These are phyloP conservation scores for Diaporthe helianthi DNA, from an alignment of 2,329 filamentous ascomycete genomes.

Conservation along the genomic window DNA sequence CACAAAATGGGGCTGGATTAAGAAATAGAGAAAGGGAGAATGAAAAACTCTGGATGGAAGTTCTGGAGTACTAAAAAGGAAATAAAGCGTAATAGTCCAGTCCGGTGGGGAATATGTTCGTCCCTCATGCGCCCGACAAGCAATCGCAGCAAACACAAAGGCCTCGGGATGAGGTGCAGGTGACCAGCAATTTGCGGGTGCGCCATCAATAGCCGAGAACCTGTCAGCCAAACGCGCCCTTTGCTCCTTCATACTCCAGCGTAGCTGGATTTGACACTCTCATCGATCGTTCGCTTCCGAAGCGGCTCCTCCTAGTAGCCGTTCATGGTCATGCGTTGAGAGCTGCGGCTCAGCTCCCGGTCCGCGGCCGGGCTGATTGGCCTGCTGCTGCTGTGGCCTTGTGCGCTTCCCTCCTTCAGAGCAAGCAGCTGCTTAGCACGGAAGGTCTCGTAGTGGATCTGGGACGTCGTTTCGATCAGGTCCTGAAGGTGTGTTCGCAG, in stretches of 20 bases:
- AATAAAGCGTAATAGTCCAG: constrained; percentile 50
- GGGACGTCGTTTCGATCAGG: constrained; percentile 97
- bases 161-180: constrained; percentile 41
- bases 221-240: constrained; percentile 25
- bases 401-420: constrained; percentile 96
- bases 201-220: constrained; percentile 25
- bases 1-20: constrained; percentile 40
- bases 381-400: constrained; percentile 82
- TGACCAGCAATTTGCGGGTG: constrained; percentile 38
- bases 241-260: constrained; percentile 29
- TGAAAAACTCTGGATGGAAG: constrained; percentile 40
- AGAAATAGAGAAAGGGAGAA: constrained; percentile 42
- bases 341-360: constrained; percentile 94
- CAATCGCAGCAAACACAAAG: constrained; percentile 44
- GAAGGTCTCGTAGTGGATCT: constrained; percentile 99
- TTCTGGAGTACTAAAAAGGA: constrained; percentile 54
- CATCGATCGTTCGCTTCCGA: constrained; percentile 34
- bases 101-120: constrained; percentile 47
- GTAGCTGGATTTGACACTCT: constrained; percentile 34
- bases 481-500: constrained; percentile 98
- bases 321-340: constrained; percentile 98
- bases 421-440: constrained; percentile 98
- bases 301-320: constrained; percentile 73
- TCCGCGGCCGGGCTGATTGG: constrained; percentile 96
- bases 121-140: constrained; percentile 40